Conservation (phyloP, 2,329 filamentous ascomycete genomes). For the Xylariomycetidae sp. region DNA sequence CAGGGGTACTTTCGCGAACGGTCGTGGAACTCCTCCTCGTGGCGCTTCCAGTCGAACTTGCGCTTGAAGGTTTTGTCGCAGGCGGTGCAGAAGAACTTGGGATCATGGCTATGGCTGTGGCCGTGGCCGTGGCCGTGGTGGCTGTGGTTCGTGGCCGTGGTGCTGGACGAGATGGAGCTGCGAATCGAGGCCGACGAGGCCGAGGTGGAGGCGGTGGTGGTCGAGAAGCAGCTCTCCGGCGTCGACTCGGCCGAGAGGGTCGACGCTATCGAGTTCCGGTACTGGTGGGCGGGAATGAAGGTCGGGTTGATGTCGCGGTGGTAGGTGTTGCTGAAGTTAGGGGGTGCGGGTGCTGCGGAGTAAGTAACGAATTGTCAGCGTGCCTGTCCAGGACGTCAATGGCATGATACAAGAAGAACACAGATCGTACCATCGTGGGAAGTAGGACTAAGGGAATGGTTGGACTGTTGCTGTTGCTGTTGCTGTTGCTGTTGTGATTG, state of each 20-base stretch:
- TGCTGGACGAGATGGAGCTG: not conserved
- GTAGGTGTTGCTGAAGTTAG: conserved; percentile 23
- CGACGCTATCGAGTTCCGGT: conserved; percentile 25
- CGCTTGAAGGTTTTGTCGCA: conserved; percentile 60
- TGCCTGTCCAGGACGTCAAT: not conserved
- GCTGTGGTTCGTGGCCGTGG: not conserved
- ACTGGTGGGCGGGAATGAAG: conserved; percentile 15
- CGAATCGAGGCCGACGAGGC: conserved; percentile 19
- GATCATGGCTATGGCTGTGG: conserved; percentile 18
- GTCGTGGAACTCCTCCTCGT: conserved; percentile 65
- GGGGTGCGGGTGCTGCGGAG: conserved; percentile 16
- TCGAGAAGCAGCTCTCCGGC: conserved; percentile 27
- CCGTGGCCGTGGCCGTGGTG: no score
- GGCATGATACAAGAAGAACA: not conserved
- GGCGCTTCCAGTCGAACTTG: conserved; percentile 64
- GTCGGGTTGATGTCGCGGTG: conserved; percentile 20
- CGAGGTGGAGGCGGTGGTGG: conserved; percentile 23
- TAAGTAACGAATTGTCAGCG: conserved; percentile 6
- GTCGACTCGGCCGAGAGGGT: conserved; percentile 27
- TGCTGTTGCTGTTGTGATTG: conserved; percentile 12
- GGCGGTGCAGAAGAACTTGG: conserved; percentile 35
- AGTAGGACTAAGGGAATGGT: no score
- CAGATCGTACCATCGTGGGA: conserved; percentile 22
- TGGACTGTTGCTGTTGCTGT: conserved; percentile 13
- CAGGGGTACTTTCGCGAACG: conserved; percentile 63